phyloP scores from a whole-genome alignment of 495 filamentous ascomycete species.

The Aspergillus haitiensis region DNA sequence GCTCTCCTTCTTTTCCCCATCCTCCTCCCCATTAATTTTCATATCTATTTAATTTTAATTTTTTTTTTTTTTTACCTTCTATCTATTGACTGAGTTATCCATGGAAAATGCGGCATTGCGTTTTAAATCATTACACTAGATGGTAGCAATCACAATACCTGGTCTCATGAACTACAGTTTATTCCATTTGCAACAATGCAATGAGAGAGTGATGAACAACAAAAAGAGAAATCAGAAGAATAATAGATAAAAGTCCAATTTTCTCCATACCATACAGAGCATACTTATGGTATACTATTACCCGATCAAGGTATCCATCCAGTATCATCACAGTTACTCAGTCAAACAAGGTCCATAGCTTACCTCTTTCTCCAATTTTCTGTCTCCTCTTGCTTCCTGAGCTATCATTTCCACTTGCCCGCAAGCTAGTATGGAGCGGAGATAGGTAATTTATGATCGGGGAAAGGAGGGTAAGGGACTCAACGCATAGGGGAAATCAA shows the following conservation, averaged over 20 bases:
- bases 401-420: conserved; percentile 19
- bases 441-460: conserved; percentile 15
- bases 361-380: conserved; percentile 2
- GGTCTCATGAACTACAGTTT: background rate
- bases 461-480: conserved; percentile 11
- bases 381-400: conserved; percentile 23
- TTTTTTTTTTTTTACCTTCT: too few species aligned
- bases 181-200: background rate
- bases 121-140: too few species aligned
- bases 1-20: too few species aligned
- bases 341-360: conserved; percentile 11
- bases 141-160: too few species aligned
- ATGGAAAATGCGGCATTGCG: too few species aligned
- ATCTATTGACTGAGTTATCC: too few species aligned
- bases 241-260: conserved; percentile 22
- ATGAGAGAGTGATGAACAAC: background rate
- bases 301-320: conserved; percentile 19
- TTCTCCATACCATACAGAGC: conserved; percentile 36
- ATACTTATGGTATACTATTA: conserved; percentile 28
- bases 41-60: too few species aligned
- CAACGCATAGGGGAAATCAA: conserved; percentile 23
- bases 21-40: too few species aligned
- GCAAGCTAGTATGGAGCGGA: conserved; percentile 21
- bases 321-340: conserved; percentile 24
- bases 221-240: conserved; percentile 11